Percentiles rank a stretch among this genome's conserved stretches.
phyloP scores from a whole-genome alignment of 1,284 basidiomycete genomes.

The Xanthoconium separans region DNA sequence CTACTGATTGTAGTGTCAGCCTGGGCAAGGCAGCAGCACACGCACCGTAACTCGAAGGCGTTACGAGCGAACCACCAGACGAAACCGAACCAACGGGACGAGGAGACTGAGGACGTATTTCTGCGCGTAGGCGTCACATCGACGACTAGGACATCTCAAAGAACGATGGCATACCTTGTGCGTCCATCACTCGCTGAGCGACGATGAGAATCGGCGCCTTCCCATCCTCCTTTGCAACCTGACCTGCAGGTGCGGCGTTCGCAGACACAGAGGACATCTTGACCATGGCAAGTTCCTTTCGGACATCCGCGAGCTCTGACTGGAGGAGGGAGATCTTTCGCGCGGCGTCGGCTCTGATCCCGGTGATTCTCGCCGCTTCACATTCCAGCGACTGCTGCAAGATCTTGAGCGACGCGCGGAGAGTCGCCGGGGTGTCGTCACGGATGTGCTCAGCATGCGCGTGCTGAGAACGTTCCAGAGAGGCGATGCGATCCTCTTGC shows the following conservation, averaged over 20 bases:
- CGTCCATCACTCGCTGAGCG: background rate
- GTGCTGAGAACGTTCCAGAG: constrained; percentile 12
- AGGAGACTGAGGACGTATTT: constrained; percentile 1
- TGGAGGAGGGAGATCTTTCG: constrained; percentile 20
- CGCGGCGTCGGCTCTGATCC: constrained; percentile 22
- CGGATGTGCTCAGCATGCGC: constrained; percentile 2
- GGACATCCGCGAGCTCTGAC: constrained; percentile 15
- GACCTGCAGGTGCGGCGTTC: background rate
- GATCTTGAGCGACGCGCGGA: constrained; percentile 8
- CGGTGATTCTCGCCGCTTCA: constrained; percentile 17
- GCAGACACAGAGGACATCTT: constrained; percentile 7
- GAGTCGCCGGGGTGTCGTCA: constrained; percentile 4
- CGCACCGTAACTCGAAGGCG: constrained; percentile 5
- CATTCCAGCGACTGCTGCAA: constrained; percentile 10
- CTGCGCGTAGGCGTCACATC: background rate
- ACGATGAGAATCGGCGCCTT: background rate
- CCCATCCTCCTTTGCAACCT: constrained; percentile 5
- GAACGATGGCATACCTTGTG: constrained; percentile 9
- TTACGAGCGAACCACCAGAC: background rate
- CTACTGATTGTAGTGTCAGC: background rate
- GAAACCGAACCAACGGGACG: background rate
- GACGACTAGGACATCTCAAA: background rate
- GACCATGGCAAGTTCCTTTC: constrained; percentile 8
- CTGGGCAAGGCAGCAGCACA: background rate
- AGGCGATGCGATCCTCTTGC: constrained; percentile 16